These are phyloP conservation scores for Rhododendron mucronatum DNA, from an alignment of 148 eudicot genomes.

Conservation along the genomic window DNA sequence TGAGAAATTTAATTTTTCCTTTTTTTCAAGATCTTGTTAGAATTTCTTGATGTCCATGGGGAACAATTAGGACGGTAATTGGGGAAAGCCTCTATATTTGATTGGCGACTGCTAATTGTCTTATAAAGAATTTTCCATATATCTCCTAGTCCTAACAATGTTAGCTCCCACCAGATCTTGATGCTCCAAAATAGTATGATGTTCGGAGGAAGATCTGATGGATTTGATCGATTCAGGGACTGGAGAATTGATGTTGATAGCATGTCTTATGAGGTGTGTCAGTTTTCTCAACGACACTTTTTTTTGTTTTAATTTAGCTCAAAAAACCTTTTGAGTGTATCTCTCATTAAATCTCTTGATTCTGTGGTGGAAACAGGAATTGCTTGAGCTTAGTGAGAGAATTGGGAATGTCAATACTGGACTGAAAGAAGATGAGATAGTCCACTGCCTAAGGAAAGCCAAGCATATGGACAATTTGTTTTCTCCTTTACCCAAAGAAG, in stretches of 20 bases:
- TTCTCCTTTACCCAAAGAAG: slow-evolving; percentile 27
- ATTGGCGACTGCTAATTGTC: neutral
- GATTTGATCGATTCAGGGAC: slow-evolving; percentile 57
- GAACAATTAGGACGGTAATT: neutral
- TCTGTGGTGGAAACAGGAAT: slow-evolving; percentile 43
- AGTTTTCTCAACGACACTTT: neutral
- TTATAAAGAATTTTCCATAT: neutral
- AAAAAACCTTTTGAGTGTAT: neutral
- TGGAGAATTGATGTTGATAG: slow-evolving; percentile 83
- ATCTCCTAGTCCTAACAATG: neutral
- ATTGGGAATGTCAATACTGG: slow-evolving; percentile 90
- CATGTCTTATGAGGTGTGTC: slow-evolving; percentile 78
- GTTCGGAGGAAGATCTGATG: slow-evolving; percentile 63
- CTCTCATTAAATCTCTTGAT: neutral
- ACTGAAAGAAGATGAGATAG: slow-evolving; percentile 71
- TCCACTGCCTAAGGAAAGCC: slow-evolving; percentile 60
- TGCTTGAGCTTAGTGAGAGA: slow-evolving; percentile 87
- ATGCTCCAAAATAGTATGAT: slow-evolving; percentile 70
- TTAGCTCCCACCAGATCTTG: slow-evolving; percentile 48
- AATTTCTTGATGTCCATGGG: neutral
- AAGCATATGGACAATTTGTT: slow-evolving; percentile 37
- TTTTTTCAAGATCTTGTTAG: neutral
- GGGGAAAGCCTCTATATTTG: neutral
- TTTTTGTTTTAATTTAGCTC: neutral
- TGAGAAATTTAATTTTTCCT: neutral